Base-by-base conservation (phyloP, 768 basidiomycete genomes). In the Collybiopsis confluens region DNA sequence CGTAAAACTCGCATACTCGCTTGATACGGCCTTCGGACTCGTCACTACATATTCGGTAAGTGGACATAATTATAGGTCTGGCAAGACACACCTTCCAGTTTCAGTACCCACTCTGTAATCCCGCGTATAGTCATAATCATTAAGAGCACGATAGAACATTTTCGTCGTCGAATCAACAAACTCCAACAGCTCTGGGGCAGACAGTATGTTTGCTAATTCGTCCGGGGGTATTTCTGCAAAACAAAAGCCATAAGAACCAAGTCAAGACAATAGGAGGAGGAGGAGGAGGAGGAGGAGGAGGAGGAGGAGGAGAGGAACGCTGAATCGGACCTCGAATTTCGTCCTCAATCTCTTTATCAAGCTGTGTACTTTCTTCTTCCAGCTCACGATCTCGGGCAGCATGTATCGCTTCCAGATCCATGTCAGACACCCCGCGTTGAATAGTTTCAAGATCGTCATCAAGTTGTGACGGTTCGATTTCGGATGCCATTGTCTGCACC, bases 81-180 rank as follows among this genome's bases (percentile, higher is more conserved):
- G 4, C 33, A 49, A 35, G 10, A 40, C 90, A 64, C 62, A 94
- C 94, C 83, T 81, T 61, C 86, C 88, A 6, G 88, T 79, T 64
- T 94, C 92, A 6, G 91, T 75, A 23, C 88, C 89, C 46, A 95
- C 81, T n/a, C 90, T 90, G 65, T 99, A 99, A 71, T 99, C 97
- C 30, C 90, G 85, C 60, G 93, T 92, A 62, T 98, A 98, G 67
- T 99, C 97, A 67, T 99, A 99, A 62, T 98, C 97, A 63, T 91
- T 97, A 57, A 98, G 71, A 20, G 96, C 97, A 46, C 97, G 79
- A 66, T 98, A 92, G 10, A 98, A 83, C 43, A 98, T 93, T 72
- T 96, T 96, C 20, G 91, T 92, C 8, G 92, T 95, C 61, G 89
- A 84, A 65, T 97, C 93, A 15, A 99, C 85, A 67, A 99, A 99